phyloP scores from a whole-genome alignment of 2,329 filamentous ascomycete species.

The Alternaria brassicicola region DNA sequence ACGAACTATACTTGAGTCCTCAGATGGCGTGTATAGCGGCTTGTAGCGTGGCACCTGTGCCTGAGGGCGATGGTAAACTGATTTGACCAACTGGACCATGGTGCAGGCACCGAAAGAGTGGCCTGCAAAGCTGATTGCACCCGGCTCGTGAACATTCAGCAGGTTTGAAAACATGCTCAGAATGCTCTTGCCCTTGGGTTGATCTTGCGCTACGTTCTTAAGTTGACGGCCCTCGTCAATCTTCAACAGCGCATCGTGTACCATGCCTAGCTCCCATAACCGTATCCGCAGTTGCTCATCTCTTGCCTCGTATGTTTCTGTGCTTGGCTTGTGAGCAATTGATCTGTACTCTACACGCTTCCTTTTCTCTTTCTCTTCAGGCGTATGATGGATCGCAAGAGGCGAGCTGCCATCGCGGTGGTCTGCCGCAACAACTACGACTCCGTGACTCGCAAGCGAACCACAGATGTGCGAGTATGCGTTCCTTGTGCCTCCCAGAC shows the following conservation, averaged over 20 bases:
- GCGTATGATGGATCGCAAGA: constrained; percentile 71
- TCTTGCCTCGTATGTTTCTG: constrained; percentile 69
- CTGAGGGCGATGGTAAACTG: constrained; percentile 69
- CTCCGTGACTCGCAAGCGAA: constrained; percentile 78
- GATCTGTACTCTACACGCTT: constrained; percentile 53
- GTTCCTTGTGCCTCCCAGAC: constrained; percentile 79
- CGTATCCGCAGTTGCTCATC: constrained; percentile 76
- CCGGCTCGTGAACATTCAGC: constrained; percentile 72
- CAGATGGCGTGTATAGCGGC: constrained; percentile 66
- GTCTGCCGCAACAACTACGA: constrained; percentile 81
- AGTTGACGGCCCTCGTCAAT: constrained; percentile 64
- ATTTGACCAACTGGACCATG: constrained; percentile 77
- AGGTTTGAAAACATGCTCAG: constrained; percentile 65
- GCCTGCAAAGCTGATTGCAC: constrained; percentile 75
- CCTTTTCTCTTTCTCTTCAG: constrained; percentile 51
- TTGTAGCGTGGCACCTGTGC: constrained; percentile 55
- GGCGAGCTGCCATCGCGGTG: constrained; percentile 83
- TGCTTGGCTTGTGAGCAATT: constrained; percentile 66
- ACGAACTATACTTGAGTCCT: constrained; percentile 61
- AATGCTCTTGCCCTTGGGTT: constrained; percentile 49
- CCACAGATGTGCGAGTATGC: constrained; percentile 84
- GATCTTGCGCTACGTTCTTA: constrained; percentile 54
- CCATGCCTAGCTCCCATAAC: constrained; percentile 76
- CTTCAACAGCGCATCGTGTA: constrained; percentile 70
- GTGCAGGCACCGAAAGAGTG: constrained; percentile 84